These are phyloP conservation scores for Lachancea cidri DNA, from an alignment of 805 yeast species.

Conservation along the genomic window DNA sequence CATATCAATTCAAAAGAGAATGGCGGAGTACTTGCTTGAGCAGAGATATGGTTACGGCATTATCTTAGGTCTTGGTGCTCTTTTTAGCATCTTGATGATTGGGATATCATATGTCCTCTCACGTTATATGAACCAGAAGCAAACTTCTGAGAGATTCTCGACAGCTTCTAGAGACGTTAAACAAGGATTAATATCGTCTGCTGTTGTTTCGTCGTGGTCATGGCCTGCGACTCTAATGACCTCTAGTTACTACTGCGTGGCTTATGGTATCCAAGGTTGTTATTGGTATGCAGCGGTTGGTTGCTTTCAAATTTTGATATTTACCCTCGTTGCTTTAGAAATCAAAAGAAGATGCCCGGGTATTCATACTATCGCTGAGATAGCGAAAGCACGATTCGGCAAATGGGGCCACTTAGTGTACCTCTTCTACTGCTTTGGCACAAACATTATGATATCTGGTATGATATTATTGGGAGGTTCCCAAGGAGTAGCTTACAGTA, in stretches of 20 bases:
- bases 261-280: slow-evolving; percentile 55
- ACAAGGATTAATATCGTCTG: slow-evolving; percentile 40
- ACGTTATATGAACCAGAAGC: slow-evolving; percentile 70
- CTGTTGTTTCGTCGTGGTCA: slow-evolving; percentile 33
- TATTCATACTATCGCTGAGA: slow-evolving; percentile 32
- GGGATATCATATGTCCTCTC: slow-evolving; percentile 32
- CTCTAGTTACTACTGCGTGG: slow-evolving; percentile 15
- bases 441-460: slow-evolving; percentile 32
- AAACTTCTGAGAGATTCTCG: slow-evolving; percentile 85
- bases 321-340: slow-evolving; percentile 23
- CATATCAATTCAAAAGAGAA: too few species aligned
- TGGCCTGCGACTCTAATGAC: slow-evolving; percentile 21
- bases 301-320: slow-evolving; percentile 10
- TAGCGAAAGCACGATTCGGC: slow-evolving; percentile 33
- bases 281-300: slow-evolving; percentile 18
- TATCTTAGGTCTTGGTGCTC: slow-evolving; percentile 3
- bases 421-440: slow-evolving; percentile 30
- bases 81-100: slow-evolving; percentile 3
- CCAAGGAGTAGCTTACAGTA: slow-evolving; percentile 31
- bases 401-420: slow-evolving; percentile 27
- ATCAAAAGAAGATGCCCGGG: slow-evolving; percentile 16
- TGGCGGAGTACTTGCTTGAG: background rate
- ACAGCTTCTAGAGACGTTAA: slow-evolving; percentile 39
- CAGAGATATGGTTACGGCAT: slow-evolving; percentile 5
- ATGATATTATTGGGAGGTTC: slow-evolving; percentile 38